Percentiles rank a stretch among this genome's conserved stretches.
Conservation (phyloP, 2,329 filamentous ascomycete genomes). For the Blastomyces percursus region DNA sequence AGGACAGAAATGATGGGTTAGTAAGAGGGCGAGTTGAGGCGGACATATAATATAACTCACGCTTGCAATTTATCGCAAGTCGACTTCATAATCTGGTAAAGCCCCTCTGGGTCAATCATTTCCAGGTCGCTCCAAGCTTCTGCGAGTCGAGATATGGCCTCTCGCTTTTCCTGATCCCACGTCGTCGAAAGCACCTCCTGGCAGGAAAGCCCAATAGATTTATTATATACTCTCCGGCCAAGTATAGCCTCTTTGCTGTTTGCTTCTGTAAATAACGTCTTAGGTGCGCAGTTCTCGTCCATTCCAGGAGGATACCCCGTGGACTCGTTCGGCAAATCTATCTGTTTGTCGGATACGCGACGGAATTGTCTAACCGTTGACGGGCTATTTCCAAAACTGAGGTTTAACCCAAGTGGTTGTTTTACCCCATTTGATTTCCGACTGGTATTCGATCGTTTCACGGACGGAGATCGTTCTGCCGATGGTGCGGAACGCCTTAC, state of each 20-base stretch:
- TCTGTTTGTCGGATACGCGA: conserved; percentile 63
- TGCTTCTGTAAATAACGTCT: conserved; percentile 20
- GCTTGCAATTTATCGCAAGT: conserved; percentile 60
- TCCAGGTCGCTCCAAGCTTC: conserved; percentile 80
- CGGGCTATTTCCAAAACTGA: conserved; percentile 86
- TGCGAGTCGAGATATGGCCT: conserved; percentile 70
- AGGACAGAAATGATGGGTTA: neutral
- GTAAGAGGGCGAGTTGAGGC: neutral
- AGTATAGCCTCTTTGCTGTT: conserved; percentile 69
- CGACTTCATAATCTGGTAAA: conserved; percentile 70
- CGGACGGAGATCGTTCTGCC: conserved; percentile 35
- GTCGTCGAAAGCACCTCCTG: conserved; percentile 81
- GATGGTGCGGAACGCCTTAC: conserved; percentile 34
- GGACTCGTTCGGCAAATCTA: conserved; percentile 17
- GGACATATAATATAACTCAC: conserved; percentile 17
- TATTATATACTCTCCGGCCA: conserved; percentile 69
- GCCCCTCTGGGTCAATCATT: conserved; percentile 77
- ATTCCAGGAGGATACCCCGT: conserved; percentile 21
- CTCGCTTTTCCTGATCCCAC: conserved; percentile 57
- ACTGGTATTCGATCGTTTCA: conserved; percentile 31
- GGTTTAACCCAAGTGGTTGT: conserved; percentile 74
- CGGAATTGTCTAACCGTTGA: conserved; percentile 89
- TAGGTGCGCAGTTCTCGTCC: conserved; percentile 34
- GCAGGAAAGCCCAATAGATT: conserved; percentile 70
- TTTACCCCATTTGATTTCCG: conserved; percentile 45